These are phyloP conservation scores for Rosa persica DNA, from an alignment of 306 rosid species.

Conservation along the genomic window DNA sequence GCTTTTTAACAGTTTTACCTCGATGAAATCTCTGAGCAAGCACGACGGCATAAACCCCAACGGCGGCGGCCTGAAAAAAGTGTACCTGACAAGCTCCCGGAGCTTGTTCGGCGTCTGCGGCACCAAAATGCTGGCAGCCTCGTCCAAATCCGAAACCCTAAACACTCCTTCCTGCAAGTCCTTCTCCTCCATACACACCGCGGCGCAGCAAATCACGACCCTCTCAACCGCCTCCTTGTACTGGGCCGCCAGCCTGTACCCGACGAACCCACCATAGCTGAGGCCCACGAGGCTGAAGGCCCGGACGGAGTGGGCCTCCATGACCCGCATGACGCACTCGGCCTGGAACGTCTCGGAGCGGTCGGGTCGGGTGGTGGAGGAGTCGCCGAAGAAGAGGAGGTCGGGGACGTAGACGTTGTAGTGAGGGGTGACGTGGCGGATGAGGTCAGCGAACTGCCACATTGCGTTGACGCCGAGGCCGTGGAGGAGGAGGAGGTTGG, in stretches of 20 bases:
- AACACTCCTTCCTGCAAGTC: conserved; percentile 65
- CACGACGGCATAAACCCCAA: conserved; percentile 60
- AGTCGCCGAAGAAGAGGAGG: conserved; percentile 77
- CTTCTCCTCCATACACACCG: conserved; percentile 78
- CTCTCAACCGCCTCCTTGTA: conserved; percentile 60
- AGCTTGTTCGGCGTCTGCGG: conserved; percentile 63
- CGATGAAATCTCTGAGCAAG: conserved; percentile 63
- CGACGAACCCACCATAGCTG: conserved; percentile 89
- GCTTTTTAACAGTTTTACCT: conserved; percentile 38
- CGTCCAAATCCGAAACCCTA: conserved; percentile 58
- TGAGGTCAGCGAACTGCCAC: conserved; percentile 80
- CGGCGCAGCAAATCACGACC: conserved; percentile 73
- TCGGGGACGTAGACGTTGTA: conserved; percentile 86
- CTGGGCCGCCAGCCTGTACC: conserved; percentile 58
- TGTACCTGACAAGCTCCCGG: conserved; percentile 40
- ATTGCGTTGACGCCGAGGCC: conserved; percentile 75
- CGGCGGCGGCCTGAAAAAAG: conserved; percentile 44
- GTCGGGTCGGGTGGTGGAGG: conserved; percentile 58
- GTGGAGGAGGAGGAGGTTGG: conserved; percentile 76
- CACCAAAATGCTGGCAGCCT: conserved; percentile 63
- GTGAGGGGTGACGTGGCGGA: conserved; percentile 41
- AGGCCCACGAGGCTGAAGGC: conserved; percentile 63
- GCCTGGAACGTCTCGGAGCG: conserved; percentile 72
- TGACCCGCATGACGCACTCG: conserved; percentile 63
- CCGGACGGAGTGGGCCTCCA: conserved; percentile 58